A percentile compares a stretch with the other conserved stretches of the same genome.
Evolutionary conservation across 805 yeast genomes (phyloP).

Genomic region (Ogataea haglerorum): DNA sequence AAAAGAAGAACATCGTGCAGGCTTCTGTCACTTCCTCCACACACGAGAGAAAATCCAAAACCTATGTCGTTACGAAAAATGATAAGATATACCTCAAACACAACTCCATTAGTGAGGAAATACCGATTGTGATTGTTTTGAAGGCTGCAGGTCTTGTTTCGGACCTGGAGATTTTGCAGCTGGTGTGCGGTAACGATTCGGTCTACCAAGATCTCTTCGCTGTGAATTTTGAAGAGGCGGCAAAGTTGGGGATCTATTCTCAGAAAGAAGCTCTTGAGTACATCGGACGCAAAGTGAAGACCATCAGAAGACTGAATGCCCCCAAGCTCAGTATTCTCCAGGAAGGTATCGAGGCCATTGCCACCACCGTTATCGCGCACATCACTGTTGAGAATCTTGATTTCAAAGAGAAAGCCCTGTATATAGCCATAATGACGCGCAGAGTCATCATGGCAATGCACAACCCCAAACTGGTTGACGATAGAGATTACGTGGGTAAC

Average conservation of each 20-base stretch:
- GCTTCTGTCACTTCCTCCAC: constrained; percentile 98
- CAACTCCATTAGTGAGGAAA: constrained; percentile 91
- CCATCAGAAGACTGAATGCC: constrained; percentile 80
- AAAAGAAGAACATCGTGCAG: constrained; percentile 88
- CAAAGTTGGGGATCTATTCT: constrained; percentile 78
- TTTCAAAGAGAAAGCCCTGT: constrained; percentile 90
- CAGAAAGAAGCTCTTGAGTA: constrained; percentile 92
- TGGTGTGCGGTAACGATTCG: constrained; percentile 88
- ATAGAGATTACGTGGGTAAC: constrained; percentile 97
- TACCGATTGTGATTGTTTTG: constrained; percentile 87
- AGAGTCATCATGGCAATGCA: constrained; percentile 94
- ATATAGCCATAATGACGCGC: constrained; percentile 94
- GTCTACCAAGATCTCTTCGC: constrained; percentile 90
- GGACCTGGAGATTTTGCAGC: constrained; percentile 88
- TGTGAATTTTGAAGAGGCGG: constrained; percentile 90
- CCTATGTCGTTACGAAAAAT: constrained; percentile 90
- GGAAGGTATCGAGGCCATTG: constrained; percentile 96
- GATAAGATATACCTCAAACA: constrained; percentile 88
- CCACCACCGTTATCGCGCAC: constrained; percentile 95
- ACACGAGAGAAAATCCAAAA: constrained; percentile 96
- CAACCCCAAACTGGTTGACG: constrained; percentile 94
- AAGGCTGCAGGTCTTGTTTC: constrained; percentile 95
- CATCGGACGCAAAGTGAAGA: constrained; percentile 87
- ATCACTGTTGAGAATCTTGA: constrained; percentile 78
- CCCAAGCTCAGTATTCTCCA: constrained; percentile 78